Conservation (phyloP, 768 basidiomycete species). For the Chiua virens region DNA sequence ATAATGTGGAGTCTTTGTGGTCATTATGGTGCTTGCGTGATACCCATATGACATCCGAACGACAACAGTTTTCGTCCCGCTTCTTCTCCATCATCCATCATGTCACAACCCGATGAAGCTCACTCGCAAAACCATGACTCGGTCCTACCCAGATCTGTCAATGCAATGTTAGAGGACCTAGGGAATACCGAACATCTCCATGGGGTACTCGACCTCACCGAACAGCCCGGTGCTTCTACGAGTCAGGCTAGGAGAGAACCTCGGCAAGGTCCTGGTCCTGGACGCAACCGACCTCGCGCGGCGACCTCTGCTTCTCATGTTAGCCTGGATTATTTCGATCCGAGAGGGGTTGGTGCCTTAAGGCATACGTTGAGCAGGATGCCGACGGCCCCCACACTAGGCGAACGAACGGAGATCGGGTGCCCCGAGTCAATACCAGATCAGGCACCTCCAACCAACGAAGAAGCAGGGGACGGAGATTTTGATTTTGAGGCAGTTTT, state of each 20-base stretch:
- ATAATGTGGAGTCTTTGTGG: too few relatives aligned
- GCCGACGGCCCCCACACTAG: constrained; percentile 8
- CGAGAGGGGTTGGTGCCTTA: constrained; percentile 39
- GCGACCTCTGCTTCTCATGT: constrained; percentile 33
- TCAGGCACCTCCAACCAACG: not conserved
- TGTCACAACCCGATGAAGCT: constrained; percentile 2
- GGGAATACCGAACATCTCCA: constrained; percentile 18
- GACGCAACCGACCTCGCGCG: not conserved
- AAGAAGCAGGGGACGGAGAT: constrained; percentile 20
- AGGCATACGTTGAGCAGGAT: constrained; percentile 18
- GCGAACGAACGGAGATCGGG: not conserved
- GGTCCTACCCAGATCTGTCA: not conserved
- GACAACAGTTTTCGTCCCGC: too few relatives aligned
- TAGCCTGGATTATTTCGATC: constrained; percentile 54
- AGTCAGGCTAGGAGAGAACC: not conserved
- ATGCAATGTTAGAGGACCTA: constrained; percentile 1
- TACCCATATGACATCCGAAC: too few relatives aligned
- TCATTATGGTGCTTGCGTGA: too few relatives aligned
- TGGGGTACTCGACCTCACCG: constrained; percentile 6
- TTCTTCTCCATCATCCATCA: constrained; percentile 1
- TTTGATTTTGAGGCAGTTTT: constrained; percentile 34
- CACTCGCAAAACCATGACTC: not conserved
- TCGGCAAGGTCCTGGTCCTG: not conserved
- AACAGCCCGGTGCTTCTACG: not conserved
- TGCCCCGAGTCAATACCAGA: not conserved